phyloP scores from a whole-genome alignment of 202 grass and related monocot genomes.

The Saccharum hybrid region DNA sequence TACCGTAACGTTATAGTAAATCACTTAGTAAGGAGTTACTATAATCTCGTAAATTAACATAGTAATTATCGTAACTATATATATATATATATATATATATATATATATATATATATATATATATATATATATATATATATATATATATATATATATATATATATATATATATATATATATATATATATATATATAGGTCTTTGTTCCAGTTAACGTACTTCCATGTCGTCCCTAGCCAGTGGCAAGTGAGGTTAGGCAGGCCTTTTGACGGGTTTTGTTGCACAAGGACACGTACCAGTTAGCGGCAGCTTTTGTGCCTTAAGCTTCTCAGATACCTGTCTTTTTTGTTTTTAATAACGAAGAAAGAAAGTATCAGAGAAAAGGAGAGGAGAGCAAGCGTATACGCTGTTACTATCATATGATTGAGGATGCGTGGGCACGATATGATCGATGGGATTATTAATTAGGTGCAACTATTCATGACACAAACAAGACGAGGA shows the following conservation, averaged over 20 bases:
- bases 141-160: too few species aligned
- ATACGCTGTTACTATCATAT: constrained; percentile 20
- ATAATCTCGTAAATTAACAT: too few species aligned
- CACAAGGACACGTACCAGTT: constrained; percentile 19
- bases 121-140: too few species aligned
- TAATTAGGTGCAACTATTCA: constrained; percentile 51
- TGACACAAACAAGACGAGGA: constrained; percentile 11
- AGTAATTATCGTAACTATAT: too few species aligned
- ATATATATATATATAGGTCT: too few species aligned
- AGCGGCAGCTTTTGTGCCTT: constrained; percentile 24
- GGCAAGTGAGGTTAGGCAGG: constrained; percentile 3
- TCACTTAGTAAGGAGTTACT: too few species aligned
- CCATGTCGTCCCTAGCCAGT: background rate
- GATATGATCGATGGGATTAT: constrained; percentile 30
- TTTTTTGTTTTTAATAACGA: background rate
- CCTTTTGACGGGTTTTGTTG: constrained; percentile 28
- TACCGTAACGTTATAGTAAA: too few species aligned
- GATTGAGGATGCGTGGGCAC: constrained; percentile 18
- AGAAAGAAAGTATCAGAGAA: constrained; percentile 25
- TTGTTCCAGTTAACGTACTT: constrained; percentile 18
- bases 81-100: too few species aligned
- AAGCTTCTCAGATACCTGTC: constrained; percentile 11
- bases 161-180: too few species aligned
- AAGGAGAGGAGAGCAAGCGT: background rate
- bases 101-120: too few species aligned